Evolutionary conservation across 2,329 filamentous ascomycete species (phyloP), one percentile per base, ranked within the genome.

Genomic region (Achaetomium macrosporum): DNA sequence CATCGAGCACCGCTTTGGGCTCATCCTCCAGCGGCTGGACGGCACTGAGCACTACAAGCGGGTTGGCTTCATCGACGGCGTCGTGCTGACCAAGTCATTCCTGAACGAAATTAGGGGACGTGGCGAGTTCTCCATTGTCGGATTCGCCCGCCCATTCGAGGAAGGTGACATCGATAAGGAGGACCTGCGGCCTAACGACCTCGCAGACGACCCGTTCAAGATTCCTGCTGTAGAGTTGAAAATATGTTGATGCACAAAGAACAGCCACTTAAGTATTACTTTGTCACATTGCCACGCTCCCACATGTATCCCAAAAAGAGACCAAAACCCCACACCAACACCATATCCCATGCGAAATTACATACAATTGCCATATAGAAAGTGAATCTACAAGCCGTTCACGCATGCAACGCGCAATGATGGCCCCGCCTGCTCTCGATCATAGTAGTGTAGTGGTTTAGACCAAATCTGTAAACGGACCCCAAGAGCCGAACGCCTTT

Each of bases 1-100:
- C 31, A 29, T 60, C 7, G 59, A 63, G 42, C 54, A 61, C 13
- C 53, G 58, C 6, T 61, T 59, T 42, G 58, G 61, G 9, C 50
- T 59, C 12, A 31, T 60, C 5, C 42, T 58, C 9, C 19, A 50
- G 13, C 15, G 17, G n/a, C 1, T 47, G 13, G 52, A 17, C 7
- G 12, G 20, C 16, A 33, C 20, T 2, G 11, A 11, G 5, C 17
- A 33, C 1, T 57, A 49, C 15, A 35, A 13, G 40, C 50, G 52
- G 35, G 47, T 59, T 16, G 57, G 57, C 4, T 57, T 58, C 17
- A 33, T 59, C 10, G 57, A 59, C 31, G 57, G 57, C 10, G 49
- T 46, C 8, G 5, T 57, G 3, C 19, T 59, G 16, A 47, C 45
- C 12, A 50, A 52, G 45, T 41, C 47, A 1, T 15, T 44, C 1